Percentiles rank a stretch among this genome's conserved stretches.
Conservation (phyloP, 176 grass and related monocot genomes). For the Themeda triandra region DNA sequence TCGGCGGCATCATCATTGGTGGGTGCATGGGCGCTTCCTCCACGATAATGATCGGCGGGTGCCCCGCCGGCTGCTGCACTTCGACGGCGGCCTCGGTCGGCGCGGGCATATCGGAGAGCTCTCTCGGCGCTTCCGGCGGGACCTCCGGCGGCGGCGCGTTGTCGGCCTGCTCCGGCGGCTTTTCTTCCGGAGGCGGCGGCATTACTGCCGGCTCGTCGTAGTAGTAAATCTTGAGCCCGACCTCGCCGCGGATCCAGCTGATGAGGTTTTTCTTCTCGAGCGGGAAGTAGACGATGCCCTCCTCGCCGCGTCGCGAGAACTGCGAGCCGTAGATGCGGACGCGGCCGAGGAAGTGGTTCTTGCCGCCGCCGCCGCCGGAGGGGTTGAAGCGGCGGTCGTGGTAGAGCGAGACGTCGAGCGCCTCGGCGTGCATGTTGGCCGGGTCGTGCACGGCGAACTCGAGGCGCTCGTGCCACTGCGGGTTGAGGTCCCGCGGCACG, state of each 20-base stretch:
- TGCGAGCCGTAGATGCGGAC: constrained; percentile 77
- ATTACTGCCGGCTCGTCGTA: constrained; percentile 43
- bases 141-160: constrained; percentile 37
- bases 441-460: constrained; percentile 75
- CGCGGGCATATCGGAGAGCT: constrained; percentile 43
- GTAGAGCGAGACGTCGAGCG: constrained; percentile 83
- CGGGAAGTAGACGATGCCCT: constrained; percentile 79
- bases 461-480: constrained; percentile 69
- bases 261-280: constrained; percentile 84
- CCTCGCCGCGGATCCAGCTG: constrained; percentile 87
- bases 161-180: constrained; percentile 37
- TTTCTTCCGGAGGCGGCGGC: constrained; percentile 44
- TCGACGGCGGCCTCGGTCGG: constrained; percentile 74
- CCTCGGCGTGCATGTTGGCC: constrained; percentile 46
- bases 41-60: constrained; percentile 39
- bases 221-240: constrained; percentile 95
- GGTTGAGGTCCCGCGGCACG: constrained; percentile 61
- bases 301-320: constrained; percentile 60
- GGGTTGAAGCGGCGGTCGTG: constrained; percentile 61
- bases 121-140: constrained; percentile 44
- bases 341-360: constrained; percentile 84
- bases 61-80: constrained; percentile 57
- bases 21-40: constrained; percentile 47
- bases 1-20: neutral
- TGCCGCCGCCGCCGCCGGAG: constrained; percentile 34